These are phyloP conservation scores for Rubroboletus satanas DNA, from an alignment of 768 basidiomycete genomes.

Conservation along the genomic window DNA sequence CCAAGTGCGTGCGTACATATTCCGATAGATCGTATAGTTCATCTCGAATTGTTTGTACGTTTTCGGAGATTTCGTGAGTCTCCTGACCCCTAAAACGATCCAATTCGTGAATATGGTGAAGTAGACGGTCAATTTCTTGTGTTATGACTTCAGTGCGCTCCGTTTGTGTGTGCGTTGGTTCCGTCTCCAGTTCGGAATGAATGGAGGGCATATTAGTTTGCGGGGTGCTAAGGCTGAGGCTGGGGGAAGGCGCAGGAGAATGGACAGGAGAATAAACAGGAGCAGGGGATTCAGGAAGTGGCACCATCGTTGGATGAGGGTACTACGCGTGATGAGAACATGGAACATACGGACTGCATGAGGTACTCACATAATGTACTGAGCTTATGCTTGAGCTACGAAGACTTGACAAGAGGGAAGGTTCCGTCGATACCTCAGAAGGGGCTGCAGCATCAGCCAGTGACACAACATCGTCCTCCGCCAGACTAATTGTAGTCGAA, in stretches of 20 bases:
- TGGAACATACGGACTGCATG: background rate
- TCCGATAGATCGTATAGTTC: slow-evolving; percentile 63
- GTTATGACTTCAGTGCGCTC: slow-evolving; percentile 42
- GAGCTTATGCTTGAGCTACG: slow-evolving; percentile 20
- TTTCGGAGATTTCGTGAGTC: slow-evolving; percentile 57
- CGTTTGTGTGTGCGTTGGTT: slow-evolving; percentile 36
- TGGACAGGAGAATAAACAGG: slow-evolving; percentile 30
- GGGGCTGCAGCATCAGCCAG: slow-evolving; percentile 15
- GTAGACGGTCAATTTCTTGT: slow-evolving; percentile 48
- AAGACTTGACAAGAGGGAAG: slow-evolving; percentile 53
- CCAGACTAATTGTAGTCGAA: slow-evolving; percentile 36
- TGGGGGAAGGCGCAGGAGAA: slow-evolving; percentile 41
- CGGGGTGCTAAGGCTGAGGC: slow-evolving; percentile 51
- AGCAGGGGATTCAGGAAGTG: slow-evolving; percentile 26
- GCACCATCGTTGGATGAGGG: slow-evolving; percentile 31
- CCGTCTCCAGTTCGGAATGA: slow-evolving; percentile 42
- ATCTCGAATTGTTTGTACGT: slow-evolving; percentile 65
- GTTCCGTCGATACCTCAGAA: slow-evolving; percentile 48
- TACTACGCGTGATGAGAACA: slow-evolving; percentile 19
- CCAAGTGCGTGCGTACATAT: slow-evolving; percentile 43
- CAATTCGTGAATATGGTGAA: slow-evolving; percentile 59
- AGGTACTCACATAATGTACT: slow-evolving; percentile 35
- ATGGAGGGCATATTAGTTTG: slow-evolving; percentile 47
- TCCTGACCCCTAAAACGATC: slow-evolving; percentile 63
- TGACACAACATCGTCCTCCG: slow-evolving; percentile 29